Evolutionary conservation across 768 basidiomycete species (phyloP).

Genomic region (Hygrophorus pudorinus): DNA sequence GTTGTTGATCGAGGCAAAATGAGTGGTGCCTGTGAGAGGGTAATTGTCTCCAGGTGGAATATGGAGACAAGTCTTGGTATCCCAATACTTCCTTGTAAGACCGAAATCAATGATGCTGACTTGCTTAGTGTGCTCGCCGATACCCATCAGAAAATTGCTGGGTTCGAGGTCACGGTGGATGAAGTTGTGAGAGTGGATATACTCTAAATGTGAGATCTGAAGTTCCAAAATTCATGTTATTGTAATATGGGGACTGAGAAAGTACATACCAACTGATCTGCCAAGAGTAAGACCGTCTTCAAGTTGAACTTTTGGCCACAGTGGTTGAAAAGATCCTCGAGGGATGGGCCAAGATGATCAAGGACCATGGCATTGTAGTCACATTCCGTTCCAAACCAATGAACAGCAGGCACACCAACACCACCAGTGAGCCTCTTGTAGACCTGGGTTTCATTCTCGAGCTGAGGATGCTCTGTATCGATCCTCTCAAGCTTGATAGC

Average conservation of each 20-base stretch:
- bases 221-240: constrained; percentile 16
- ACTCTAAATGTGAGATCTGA: constrained; percentile 72
- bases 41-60: constrained; percentile 52
- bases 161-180: constrained; percentile 73
- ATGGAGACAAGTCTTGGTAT: too few relatives aligned
- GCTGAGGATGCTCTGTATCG: too few relatives aligned
- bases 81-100: too few relatives aligned
- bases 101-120: too few relatives aligned
- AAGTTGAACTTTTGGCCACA: constrained; percentile 69
- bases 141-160: constrained; percentile 80
- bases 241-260: constrained; percentile 11
- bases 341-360: constrained; percentile 59
- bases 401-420: too few relatives aligned
- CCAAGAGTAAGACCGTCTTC: constrained; percentile 71
- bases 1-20: too few relatives aligned
- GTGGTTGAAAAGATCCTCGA: constrained; percentile 56
- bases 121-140: too few relatives aligned
- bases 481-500: too few relatives aligned
- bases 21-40: constrained; percentile 74
- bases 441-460: constrained; percentile 64
- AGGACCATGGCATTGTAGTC: too few relatives aligned
- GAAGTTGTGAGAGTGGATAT: constrained; percentile 77
- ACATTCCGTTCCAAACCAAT: too few relatives aligned
- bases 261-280: constrained; percentile 56
- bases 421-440: constrained; percentile 74